Base-by-base conservation (phyloP, 495 filamentous ascomycete genomes). In the Penicillium desertorum region DNA sequence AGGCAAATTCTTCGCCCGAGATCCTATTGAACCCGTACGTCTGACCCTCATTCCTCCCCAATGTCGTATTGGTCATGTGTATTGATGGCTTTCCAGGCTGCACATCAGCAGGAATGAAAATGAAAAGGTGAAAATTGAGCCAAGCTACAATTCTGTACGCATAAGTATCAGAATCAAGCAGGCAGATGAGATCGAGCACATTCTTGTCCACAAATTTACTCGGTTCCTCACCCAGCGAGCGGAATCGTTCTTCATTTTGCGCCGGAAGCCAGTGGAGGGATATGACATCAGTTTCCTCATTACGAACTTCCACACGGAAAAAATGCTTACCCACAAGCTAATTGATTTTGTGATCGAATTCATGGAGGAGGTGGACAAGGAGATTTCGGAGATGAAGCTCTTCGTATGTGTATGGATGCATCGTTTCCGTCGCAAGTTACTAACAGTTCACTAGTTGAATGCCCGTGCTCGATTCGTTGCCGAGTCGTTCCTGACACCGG, bases 341-440 rank as follows among this genome's bases (percentile, higher is more conserved):
- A 95, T 98, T 10, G 94, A 98, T 67, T 98, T 98, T 66, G 94
- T 98, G 58, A 96, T 99, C 58, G 87, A 96, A 61, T 98, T 97
- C 45, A 97, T 98, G 92, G 93, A 98, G 75, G 95, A 99, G 67
- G 94, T 98, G 29, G 94, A 98, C 68, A 98, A 98, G 79, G 95
- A 99, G 73, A 98, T 98, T 51, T 98, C 93, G 1, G 95, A 98
- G 75, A 97, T 98, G 94, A 99, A 99, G 83, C 84, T 99, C 59
- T 99, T 98, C 74, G 93, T 98, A 84, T 49, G 90, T 81, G 20
- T 30, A 11, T 10, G 16, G 16, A 61, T 36, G n/a, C 3, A 8
- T 23, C 20, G 11, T 71, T 42, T 69, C 70, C 54, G 20, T 57
- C 29, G 19, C 23, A 47, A 6, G 10, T 51, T 11, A 47, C 44